These are phyloP conservation scores for Peltaster fructicola DNA, from an alignment of 2,329 filamentous ascomycete species.

Conservation along the genomic window DNA sequence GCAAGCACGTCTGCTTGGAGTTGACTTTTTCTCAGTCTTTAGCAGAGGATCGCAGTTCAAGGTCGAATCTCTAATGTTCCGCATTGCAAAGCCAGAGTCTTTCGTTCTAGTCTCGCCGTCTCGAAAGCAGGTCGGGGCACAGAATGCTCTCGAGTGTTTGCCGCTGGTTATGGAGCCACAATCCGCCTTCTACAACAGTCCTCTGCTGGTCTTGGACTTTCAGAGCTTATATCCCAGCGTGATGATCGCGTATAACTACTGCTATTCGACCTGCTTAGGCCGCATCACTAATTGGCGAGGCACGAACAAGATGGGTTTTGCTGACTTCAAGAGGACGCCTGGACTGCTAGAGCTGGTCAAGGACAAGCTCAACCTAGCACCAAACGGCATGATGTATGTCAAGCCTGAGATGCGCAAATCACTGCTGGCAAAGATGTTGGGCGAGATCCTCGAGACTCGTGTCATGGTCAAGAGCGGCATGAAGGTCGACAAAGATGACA, in stretches of 20 bases:
- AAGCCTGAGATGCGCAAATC: constrained; percentile 76
- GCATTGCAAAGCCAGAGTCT: constrained; percentile 93
- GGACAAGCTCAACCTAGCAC: constrained; percentile 77
- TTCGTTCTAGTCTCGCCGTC: constrained; percentile 81
- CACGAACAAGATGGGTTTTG: constrained; percentile 85
- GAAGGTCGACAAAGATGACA: constrained; percentile 84
- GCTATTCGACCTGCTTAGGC: constrained; percentile 90
- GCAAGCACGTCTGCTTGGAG: constrained; percentile 77
- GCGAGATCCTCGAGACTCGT: constrained; percentile 85
- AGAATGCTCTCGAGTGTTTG: constrained; percentile 87
- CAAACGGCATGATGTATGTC: constrained; percentile 92
- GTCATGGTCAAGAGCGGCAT: constrained; percentile 97
- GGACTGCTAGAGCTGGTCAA: constrained; percentile 60
- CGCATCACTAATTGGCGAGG: constrained; percentile 78
- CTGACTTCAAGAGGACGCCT: constrained; percentile 62
- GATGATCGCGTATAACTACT: constrained; percentile 99
- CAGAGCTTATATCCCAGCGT: constrained; percentile 92
- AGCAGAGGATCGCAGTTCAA: constrained; percentile 94
- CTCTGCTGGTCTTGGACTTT: constrained; percentile 82
- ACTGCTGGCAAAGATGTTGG: constrained; percentile 85
- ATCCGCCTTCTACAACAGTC: constrained; percentile 82
- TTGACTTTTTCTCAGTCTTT: constrained; percentile 95
- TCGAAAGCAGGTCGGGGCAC: constrained; percentile 75
- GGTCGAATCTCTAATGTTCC: constrained; percentile 96
- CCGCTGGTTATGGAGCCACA: constrained; percentile 96